Base-by-base conservation (phyloP, 139 green algal species). In the Chlorella sp. region DNA sequence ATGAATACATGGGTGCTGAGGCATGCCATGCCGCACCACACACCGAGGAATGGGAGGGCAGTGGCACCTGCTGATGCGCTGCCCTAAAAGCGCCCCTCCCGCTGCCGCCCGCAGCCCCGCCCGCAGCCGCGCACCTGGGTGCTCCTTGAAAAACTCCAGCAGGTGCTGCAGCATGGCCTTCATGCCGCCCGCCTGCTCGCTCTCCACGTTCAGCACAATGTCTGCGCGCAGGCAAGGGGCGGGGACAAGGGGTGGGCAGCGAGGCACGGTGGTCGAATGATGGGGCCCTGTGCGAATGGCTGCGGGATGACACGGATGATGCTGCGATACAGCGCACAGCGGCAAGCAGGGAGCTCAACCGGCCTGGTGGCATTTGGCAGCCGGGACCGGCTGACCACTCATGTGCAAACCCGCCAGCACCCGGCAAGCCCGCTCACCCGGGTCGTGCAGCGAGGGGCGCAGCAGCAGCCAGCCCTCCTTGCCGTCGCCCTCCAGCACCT, bases 381-480 rank as follows among this genome's bases (percentile, higher is more conserved):
- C n/a, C n/a, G n/a, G n/a, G n/a, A n/a, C n/a, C n/a, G n/a, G n/a
- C 7, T 54, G 46, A 54, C 8, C 46, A 7, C 7, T 11, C 46
- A 54, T 54, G 46, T 54, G 46, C 46, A 7, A 7, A 54, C 46
- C 46, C 46, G 46, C 46, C 46, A 7, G 8, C 46, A 54, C 7
- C 46, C 46, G 46, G 46, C 46, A 54, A 11, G 8, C 8, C 46
- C 46, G 8, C 46, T 54, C 70, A 80, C 81, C 81, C 36, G 96
- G 96, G 87, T 98, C 96, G 70, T 99, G 96, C 69, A 98, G 91
- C 60, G 84, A 94, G 58, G 93, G 90, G 2, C 97, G 93, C 60
- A 99, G 90, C 77, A 99, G 91, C 48, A 95, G 51, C 97, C 97
- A 99, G 3, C 97, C 96, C 54, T 90, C 79, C n/a, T 88, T 85